Conservation (phyloP, 148 eudicot species). For the Rhododendron simsii region DNA sequence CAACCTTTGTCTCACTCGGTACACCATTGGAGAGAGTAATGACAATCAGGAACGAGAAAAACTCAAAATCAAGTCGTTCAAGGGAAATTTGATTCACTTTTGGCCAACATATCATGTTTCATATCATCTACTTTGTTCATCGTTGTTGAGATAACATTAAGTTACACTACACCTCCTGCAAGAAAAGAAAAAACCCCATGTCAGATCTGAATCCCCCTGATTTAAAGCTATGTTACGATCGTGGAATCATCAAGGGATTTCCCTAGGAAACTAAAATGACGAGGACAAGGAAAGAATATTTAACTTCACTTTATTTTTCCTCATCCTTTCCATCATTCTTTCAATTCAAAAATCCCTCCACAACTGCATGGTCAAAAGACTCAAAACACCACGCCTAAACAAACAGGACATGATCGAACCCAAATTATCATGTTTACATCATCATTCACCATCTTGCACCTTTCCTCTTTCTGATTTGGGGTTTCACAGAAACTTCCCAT, state of each 20-base stretch:
- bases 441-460: not conserved
- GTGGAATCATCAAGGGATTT: not conserved
- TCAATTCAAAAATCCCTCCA: not conserved
- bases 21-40: not conserved
- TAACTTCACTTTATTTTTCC: not conserved
- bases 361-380: not conserved
- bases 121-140: not conserved
- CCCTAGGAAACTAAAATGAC: not conserved
- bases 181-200: not conserved
- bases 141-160: not conserved
- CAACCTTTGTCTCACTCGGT: not conserved
- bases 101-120: not conserved
- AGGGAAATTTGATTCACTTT: not conserved
- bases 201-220: not conserved
- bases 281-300: not conserved
- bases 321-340: not conserved
- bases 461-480: not conserved
- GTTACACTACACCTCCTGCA: not conserved
- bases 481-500: not conserved
- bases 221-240: not conserved
- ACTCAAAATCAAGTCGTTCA: not conserved
- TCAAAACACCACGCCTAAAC: not conserved
- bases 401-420: not conserved
- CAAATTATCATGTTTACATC: not conserved
- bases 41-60: not conserved